Evolutionary conservation across 2,329 filamentous ascomycete species (phyloP).

Genomic region (Colletotrichum sp.): DNA sequence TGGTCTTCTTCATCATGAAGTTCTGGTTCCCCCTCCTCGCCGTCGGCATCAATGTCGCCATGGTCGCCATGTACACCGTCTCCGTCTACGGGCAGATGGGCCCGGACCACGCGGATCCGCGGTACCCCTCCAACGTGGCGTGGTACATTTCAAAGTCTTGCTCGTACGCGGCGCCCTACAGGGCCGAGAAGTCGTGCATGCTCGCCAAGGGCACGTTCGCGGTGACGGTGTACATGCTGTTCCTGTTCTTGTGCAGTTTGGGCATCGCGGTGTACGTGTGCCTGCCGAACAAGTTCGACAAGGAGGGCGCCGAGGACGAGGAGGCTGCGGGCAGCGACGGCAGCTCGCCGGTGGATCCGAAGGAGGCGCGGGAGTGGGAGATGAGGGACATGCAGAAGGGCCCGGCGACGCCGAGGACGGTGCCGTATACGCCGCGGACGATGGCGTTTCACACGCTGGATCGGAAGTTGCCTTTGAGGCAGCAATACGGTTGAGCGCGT

Average conservation of each 20-base stretch:
- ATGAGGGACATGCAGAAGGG: slow-evolving; percentile 57
- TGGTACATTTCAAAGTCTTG: slow-evolving; percentile 82
- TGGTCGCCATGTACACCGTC: slow-evolving; percentile 67
- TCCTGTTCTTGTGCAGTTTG: slow-evolving; percentile 65
- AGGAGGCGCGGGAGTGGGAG: slow-evolving; percentile 57
- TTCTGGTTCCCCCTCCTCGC: slow-evolving; percentile 72
- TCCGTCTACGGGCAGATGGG: slow-evolving; percentile 75
- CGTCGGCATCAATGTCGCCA: slow-evolving; percentile 58
- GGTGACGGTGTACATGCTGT: slow-evolving; percentile 68
- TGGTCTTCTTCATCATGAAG: slow-evolving; percentile 72
- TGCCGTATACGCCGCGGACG: slow-evolving; percentile 69
- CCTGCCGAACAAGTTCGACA: slow-evolving; percentile 60
- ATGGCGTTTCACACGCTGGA: slow-evolving; percentile 70
- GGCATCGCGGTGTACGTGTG: slow-evolving; percentile 63
- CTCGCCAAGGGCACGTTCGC: slow-evolving; percentile 73
- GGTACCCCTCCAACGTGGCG: slow-evolving; percentile 64
- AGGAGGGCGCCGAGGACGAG: slow-evolving; percentile 48
- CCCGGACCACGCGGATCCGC: slow-evolving; percentile 72
- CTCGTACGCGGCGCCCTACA: slow-evolving; percentile 58
- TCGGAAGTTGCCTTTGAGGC: slow-evolving; percentile 58
- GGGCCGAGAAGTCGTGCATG: slow-evolving; percentile 63
- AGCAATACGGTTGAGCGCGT: slow-evolving; percentile 26
- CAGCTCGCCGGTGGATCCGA: slow-evolving; percentile 33
- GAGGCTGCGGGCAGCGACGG: slow-evolving; percentile 28
- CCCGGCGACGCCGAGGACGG: slow-evolving; percentile 36